Base-by-base conservation (phyloP, 306 rosid genomes). In the Corylus heterophylla region DNA sequence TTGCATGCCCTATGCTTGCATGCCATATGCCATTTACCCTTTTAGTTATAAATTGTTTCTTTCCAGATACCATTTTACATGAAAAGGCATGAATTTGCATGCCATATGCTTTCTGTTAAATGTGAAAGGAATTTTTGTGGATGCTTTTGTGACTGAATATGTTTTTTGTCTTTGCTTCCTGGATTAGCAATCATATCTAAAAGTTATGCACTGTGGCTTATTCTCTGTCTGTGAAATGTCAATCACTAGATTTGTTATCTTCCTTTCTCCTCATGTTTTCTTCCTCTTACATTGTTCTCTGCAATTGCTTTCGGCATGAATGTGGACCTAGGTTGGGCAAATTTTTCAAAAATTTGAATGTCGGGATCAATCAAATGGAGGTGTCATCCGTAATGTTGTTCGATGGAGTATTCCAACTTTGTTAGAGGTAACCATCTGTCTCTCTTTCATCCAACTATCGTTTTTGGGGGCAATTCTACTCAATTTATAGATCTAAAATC, bases 271-370 rank as follows among this genome's bases (percentile, higher is more conserved):
- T 27, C 12, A n/a, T 75, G 27, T 11, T 51, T 44, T 25, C 50
- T 49, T 20, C 59, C 70, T 50, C 51, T 69, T 11, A 1, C 66
- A 76, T 80, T 67, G 8, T 45, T 59, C 69, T 25, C 48, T 56
- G 69, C 29, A 8, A 61, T 81, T 70, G 27, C 11, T 68, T 61
- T 85, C 66, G 45, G 45, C 74, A 69, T 83, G 73, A 48, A 4
- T 84, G 49, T 39, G 55, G 79, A 35, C 55, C 59, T 77, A 94
- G 98, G 92, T 94, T 79, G 98, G 97, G 27, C 98, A 94, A 78
- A 92, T 92, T 75, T 94, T 87, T 85, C 98, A 94, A 73, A 92
- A 94, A 80, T 92, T 94, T 82, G 98, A 94, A 87, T 94, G 97
- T 29, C 78, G 58, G 20, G 86, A 86, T 80, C 84, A 86, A 69